A percentile compares a stretch with the other conserved stretches of the same genome.
Evolutionary conservation across 225 moss, liverwort and hornwort species (phyloP).

Genomic region (Thuidium tamariscinum): DNA sequence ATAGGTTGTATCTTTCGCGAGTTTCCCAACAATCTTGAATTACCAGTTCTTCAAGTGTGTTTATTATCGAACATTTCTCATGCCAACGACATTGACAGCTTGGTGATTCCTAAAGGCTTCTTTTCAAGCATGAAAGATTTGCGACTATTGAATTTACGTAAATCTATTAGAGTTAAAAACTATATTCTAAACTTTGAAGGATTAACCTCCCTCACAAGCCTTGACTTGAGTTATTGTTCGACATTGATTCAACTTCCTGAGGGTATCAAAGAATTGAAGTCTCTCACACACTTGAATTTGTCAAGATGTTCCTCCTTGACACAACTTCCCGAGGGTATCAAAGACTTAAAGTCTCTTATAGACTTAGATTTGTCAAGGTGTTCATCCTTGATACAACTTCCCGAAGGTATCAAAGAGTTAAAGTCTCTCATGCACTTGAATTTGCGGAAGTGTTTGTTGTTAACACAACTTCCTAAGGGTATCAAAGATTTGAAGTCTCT

Average conservation of each 20-base stretch:
- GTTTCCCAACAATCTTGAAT: background rate
- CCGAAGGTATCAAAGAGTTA: too few relatives aligned
- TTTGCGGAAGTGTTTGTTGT: rapidly evolving
- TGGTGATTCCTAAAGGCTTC: background rate
- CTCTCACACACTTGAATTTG: too few relatives aligned
- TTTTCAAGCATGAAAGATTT: background rate
- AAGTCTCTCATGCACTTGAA: background rate
- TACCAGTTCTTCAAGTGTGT: background rate
- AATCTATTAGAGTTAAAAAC: rapidly evolving
- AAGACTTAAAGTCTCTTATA: background rate
- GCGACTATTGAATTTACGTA: rapidly evolving
- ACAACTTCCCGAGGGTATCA: too few relatives aligned
- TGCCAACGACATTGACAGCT: too few relatives aligned
- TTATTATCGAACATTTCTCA: background rate
- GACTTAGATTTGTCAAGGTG: rapidly evolving
- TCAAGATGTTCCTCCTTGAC: too few relatives aligned
- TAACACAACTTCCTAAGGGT: too few relatives aligned
- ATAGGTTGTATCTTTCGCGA: background rate
- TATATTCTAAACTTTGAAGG: background rate
- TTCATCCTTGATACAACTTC: too few relatives aligned
- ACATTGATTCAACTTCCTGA: background rate
- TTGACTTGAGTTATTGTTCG: rapidly evolving
- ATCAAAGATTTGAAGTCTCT: too few relatives aligned
- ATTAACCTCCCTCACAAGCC: rapidly evolving
- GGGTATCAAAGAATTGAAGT: background rate